Conservation (phyloP, 78 protist species). For the Dictyostelium capitatum region DNA sequence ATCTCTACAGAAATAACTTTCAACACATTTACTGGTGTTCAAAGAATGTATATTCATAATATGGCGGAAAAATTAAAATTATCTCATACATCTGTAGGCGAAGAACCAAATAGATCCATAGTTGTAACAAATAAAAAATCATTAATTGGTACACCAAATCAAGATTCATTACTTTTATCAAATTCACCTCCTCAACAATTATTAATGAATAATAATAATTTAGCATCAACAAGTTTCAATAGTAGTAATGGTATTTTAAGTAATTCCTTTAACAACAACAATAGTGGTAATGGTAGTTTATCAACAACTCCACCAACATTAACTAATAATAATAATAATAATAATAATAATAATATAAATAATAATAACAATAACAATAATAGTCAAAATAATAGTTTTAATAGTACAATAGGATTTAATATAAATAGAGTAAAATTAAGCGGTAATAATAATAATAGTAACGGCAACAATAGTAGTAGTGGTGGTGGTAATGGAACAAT, state of each 20-base stretch:
- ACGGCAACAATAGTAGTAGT: conserved; percentile 14
- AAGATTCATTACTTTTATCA: background rate
- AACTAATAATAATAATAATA: background rate
- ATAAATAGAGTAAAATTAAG: conserved; percentile 12
- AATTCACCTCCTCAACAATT: conserved; percentile 9
- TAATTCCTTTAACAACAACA: background rate
- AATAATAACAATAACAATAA: background rate
- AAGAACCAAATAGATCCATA: conserved; percentile 69
- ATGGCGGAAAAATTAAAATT: conserved; percentile 81
- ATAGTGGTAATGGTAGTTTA: conserved; percentile 21
- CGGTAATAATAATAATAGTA: conserved; percentile 20
- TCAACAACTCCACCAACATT: conserved; percentile 38
- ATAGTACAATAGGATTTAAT: conserved; percentile 53
- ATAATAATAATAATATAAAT: background rate
- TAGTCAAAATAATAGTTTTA: background rate
- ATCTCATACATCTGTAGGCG: conserved; percentile 76
- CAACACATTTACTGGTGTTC: conserved; percentile 65
- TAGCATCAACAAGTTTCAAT: background rate
- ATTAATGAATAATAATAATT: background rate
- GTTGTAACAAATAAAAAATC: conserved; percentile 40
- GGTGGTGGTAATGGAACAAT: conserved; percentile 9
- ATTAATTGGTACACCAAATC: conserved; percentile 24
- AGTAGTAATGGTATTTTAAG: background rate
- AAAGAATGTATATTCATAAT: conserved; percentile 83
- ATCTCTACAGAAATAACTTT: conserved; percentile 50